Percentiles rank a stretch among this genome's conserved stretches.
Evolutionary conservation across 176 grass and related monocot species (phyloP).

Genomic region (Poa pratensis): DNA sequence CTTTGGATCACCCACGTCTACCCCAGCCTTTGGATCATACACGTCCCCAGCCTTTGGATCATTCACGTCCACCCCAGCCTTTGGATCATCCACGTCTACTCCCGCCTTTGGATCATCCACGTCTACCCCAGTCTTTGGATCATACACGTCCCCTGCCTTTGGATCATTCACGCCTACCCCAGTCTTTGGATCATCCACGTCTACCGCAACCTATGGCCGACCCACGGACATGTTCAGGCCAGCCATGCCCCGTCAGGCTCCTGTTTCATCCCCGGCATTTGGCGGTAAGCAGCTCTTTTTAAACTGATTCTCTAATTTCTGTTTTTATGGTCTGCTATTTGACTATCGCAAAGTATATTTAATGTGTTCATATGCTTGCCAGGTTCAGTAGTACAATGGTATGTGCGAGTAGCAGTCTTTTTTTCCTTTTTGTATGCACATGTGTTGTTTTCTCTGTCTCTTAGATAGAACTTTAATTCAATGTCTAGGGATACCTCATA

Average conservation of each 20-base stretch:
- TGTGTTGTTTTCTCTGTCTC: not conserved
- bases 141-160: too few species aligned
- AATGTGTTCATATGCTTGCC: not conserved
- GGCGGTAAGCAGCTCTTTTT: constrained; percentile 1
- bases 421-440: not conserved
- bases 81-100: too few species aligned
- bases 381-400: constrained; percentile 11
- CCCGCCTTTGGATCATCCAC: too few species aligned
- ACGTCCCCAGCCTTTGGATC: not conserved
- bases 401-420: not conserved
- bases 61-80: too few species aligned
- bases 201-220: not conserved
- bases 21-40: too few species aligned
- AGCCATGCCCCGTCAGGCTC: not conserved
- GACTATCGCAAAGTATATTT: not conserved
- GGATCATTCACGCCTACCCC: too few species aligned
- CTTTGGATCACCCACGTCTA: too few species aligned
- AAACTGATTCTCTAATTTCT: not conserved
- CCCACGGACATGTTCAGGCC: not conserved
- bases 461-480: not conserved
- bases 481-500: not conserved
- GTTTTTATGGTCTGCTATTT: not conserved
- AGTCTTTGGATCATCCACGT: not conserved
- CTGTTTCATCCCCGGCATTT: not conserved
- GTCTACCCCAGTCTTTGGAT: too few species aligned